Percentiles rank a stretch among this genome's conserved stretches.
phyloP scores from a whole-genome alignment of 73 alveolate species.

The Paramecium tetraurelia region DNA sequence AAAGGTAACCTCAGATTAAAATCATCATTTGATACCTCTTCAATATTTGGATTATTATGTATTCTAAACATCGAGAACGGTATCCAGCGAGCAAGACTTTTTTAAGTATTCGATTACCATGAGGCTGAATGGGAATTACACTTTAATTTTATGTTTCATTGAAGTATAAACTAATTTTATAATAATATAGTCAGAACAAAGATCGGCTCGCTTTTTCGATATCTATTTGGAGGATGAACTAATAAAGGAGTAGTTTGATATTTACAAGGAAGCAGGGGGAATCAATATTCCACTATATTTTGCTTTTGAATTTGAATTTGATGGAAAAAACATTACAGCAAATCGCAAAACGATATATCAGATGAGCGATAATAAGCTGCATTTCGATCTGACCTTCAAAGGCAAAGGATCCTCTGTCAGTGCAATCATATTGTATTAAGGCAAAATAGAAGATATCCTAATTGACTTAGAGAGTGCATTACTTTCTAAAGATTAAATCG shows the following conservation, averaged over 20 bases:
- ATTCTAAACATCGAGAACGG: not conserved
- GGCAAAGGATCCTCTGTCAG: not conserved
- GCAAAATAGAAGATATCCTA: constrained; percentile 1
- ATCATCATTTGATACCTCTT: constrained; percentile 25
- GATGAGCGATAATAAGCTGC: not conserved
- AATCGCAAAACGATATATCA: not conserved
- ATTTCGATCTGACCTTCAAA: not conserved
- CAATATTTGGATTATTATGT: constrained; percentile 1
- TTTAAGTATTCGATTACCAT: not conserved
- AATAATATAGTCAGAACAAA: not conserved
- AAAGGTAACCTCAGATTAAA: not conserved
- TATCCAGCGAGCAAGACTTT: not conserved
- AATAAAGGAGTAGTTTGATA: not conserved
- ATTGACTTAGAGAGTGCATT: constrained; percentile 19
- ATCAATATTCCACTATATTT: not conserved
- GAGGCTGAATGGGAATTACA: not conserved
- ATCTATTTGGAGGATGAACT: not conserved
- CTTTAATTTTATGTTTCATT: constrained; percentile 13
- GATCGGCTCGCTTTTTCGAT: constrained; percentile 13
- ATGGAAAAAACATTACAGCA: not conserved
- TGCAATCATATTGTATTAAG: constrained; percentile 24
- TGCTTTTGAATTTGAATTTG: not conserved
- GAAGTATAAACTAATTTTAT: not conserved
- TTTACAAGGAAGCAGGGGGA: constrained; percentile 17
- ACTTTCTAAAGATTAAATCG: not conserved